Conservation (phyloP, 768 basidiomycete genomes). For the Suillus spraguei region DNA sequence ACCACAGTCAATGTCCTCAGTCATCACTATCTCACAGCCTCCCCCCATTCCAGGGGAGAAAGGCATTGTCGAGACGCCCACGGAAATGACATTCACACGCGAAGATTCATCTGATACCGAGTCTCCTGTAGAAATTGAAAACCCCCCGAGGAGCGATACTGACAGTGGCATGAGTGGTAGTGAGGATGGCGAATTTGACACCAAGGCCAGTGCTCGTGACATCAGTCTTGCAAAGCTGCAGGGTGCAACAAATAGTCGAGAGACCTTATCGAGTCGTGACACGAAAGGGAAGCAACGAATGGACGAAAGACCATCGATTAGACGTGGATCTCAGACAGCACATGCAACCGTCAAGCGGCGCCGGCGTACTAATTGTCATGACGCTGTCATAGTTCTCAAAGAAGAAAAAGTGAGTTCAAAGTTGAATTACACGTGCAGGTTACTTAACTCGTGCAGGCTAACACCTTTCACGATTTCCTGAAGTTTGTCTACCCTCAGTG, state of each 20-base stretch:
- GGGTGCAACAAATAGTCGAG: constrained; percentile 24
- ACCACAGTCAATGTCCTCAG: constrained; percentile 76
- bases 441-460: constrained; percentile 48
- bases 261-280: constrained; percentile 21
- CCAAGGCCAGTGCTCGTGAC: constrained; percentile 45
- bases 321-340: constrained; percentile 31
- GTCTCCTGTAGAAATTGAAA: constrained; percentile 42
- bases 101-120: constrained; percentile 51
- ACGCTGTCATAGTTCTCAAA: constrained; percentile 86
- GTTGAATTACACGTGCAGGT: constrained; percentile 8
- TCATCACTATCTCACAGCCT: constrained; percentile 83
- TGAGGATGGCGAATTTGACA: constrained; percentile 33
- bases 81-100: constrained; percentile 63
- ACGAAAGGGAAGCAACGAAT: constrained; percentile 27
- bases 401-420: constrained; percentile 71
- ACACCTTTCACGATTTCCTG: constrained; percentile 90
- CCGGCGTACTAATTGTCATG: constrained; percentile 52
- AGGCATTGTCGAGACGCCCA: constrained; percentile 40
- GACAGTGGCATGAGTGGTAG: constrained; percentile 33
- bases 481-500: constrained; percentile 94
- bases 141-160: constrained; percentile 35
- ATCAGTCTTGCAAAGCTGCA: constrained; percentile 66
- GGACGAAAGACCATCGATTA: constrained; percentile 11
- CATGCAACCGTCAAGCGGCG: constrained; percentile 45
- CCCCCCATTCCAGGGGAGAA: constrained; percentile 58